Percentiles rank a stretch among this genome's conserved stretches.
phyloP scores from a whole-genome alignment of 257 asterid species.

The Forsythia suspensa region DNA sequence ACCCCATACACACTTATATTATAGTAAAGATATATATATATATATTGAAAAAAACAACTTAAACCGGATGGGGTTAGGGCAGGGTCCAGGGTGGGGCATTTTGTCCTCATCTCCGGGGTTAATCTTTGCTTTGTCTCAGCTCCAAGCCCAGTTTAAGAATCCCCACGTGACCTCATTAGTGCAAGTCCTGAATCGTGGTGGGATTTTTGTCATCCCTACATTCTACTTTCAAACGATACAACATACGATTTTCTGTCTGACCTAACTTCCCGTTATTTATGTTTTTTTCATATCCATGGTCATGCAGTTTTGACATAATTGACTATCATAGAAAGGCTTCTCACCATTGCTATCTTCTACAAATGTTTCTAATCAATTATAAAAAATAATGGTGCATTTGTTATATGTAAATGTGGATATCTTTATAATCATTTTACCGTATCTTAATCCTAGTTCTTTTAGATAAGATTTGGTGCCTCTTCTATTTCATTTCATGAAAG shows the following conservation, averaged over 20 bases:
- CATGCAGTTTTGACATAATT: background rate
- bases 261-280: background rate
- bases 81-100: background rate
- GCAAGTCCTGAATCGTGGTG: background rate
- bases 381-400: background rate
- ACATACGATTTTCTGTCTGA: background rate
- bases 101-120: background rate
- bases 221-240: background rate
- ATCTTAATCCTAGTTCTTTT: background rate
- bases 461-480: background rate
- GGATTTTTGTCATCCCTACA: background rate
- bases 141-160: background rate
- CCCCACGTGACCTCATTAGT: background rate
- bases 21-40: too few species aligned
- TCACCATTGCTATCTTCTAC: background rate
- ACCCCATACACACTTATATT: too few species aligned
- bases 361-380: background rate
- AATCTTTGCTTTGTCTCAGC: background rate
- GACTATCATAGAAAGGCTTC: background rate
- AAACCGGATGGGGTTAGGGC: background rate
- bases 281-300: background rate
- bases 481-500: background rate
- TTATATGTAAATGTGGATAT: background rate
- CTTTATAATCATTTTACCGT: background rate
- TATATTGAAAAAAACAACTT: too few species aligned